Base-by-base conservation (phyloP, 2,329 filamentous ascomycete genomes). In the Colletotrichum somersetense region DNA sequence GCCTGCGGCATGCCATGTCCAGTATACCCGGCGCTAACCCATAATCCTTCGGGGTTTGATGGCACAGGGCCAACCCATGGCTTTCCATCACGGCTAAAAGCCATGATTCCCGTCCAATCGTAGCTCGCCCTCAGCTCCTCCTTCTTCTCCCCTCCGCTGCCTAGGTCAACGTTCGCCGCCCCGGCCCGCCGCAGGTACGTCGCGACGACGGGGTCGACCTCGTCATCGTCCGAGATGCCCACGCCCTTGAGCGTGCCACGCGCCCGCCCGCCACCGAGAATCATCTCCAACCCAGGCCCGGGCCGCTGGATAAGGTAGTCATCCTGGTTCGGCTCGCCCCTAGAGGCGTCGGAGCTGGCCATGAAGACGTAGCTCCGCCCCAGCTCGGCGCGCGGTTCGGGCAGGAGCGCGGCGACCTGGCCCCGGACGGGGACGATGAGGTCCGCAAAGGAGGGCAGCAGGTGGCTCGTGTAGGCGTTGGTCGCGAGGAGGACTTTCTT, bases 71-170 rank as follows among this genome's bases (percentile, higher is more conserved):
- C 93, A 2, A 95, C 91, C 90, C 91, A 95, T 0, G 93, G 92
- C 26, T 62, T 87, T 80, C 0, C 86, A 83, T 95, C 93, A 8
- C 89, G 83, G 40, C 89, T 90, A 80, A 90, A 95, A 0, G 91
- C 93, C 93, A 95, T 95, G 75, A 95, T 92, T 0, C 93, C 93
- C 1, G 91, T 93, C 93, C 93, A 96, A 78, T 93, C 89, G 78
- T 87, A 89, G 40, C 87, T 81, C 12, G 88, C 85, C 30, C 81
- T 77, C 26, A 93, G 80, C 56, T 85, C 81, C 42, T 85, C 26
- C 30, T 80, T 46, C 30, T 80, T 48, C 84, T 83, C 10, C 79
- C 78, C n/a, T 75, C 66, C 5, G 72, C 79, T 26, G 81, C 70
- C 56, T 16, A 89, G 76, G 73, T 85, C 84, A 38, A 91, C 38